Percentiles rank a stretch among this genome's conserved stretches.
Evolutionary conservation across 805 yeast genomes (phyloP).

Genomic region (Yarrowia alimentaria): DNA sequence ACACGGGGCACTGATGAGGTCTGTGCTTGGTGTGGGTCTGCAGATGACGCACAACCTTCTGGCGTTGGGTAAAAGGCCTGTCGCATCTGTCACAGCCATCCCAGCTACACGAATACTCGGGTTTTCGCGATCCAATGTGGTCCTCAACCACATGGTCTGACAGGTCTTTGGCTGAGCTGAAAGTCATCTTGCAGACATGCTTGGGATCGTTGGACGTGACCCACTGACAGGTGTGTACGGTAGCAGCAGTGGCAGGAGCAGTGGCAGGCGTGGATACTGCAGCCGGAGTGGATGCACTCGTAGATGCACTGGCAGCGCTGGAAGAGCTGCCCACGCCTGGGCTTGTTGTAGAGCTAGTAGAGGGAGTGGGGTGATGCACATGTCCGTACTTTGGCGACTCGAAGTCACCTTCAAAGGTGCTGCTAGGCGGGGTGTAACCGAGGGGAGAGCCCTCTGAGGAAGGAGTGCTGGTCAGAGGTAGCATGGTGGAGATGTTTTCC

Average conservation of each 20-base stretch:
- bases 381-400: slow-evolving; percentile 15
- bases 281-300: neutral
- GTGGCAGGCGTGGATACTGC: neutral
- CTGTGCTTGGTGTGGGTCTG: slow-evolving; percentile 84
- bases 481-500: slow-evolving; percentile 28
- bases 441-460: slow-evolving; percentile 3
- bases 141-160: slow-evolving; percentile 65
- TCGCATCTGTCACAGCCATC: slow-evolving; percentile 63
- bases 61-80: slow-evolving; percentile 72
- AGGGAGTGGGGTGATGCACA: neutral
- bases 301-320: neutral
- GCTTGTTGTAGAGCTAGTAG: neutral
- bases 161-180: slow-evolving; percentile 56
- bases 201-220: slow-evolving; percentile 8
- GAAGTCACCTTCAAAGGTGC: slow-evolving; percentile 6
- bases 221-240: slow-evolving; percentile 12
- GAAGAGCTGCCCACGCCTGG: neutral
- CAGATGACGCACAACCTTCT: slow-evolving; percentile 79
- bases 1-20: slow-evolving; percentile 70
- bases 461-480: slow-evolving; percentile 1
- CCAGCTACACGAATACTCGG: slow-evolving; percentile 75
- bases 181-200: slow-evolving; percentile 51
- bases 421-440: slow-evolving; percentile 7
- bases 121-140: slow-evolving; percentile 75
- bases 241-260: neutral